Evolutionary conservation across 2,329 filamentous ascomycete species (phyloP), one percentile per base, ranked within the genome.

Genomic region (Epichloe uncinata): DNA sequence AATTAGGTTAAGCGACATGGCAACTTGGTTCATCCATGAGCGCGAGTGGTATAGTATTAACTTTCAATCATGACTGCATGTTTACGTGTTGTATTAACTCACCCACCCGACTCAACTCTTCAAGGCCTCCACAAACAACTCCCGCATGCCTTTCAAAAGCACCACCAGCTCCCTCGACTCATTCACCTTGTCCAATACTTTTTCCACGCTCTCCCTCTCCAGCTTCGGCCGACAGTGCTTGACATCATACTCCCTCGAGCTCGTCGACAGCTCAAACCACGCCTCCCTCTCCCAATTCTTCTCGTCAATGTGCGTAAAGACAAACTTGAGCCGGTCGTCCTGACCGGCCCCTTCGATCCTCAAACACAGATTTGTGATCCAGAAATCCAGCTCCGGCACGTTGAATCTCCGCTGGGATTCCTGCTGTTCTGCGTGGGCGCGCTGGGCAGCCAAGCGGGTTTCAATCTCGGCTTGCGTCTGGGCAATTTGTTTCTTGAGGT

Each of bases 351-450:
- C 91, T 63, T 97, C 91, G 61, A 98, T 94, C 53, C 85, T 75
- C 63, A 97, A 67, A 52, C 91, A 90, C 52, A 98, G 72, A 63
- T 91, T 93, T 49, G 84, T 85, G 64, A 95, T 86, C 93, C 93
- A 98, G 64, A 97, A 97, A 57, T 90, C 86, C 43, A 98, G 75
- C 70, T 98, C 93, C 0, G 93, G 93, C 42, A 87, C 79, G 67
- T 98, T 97, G 67, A 91, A 86, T 35, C 88, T 80, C 49, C 85
- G 80, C 69, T 97, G 91, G 2, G 84, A 78, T 59, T 94, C 87
- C 37, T 95, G 73, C 58, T 87, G 82, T 54, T 79, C 77, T 45
- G 85, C 81, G 63, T 87, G 81, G 54, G 79, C 78, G 47, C 81
- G 74, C 67, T 89, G 85, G 12, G 84, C 82, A n/a, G 83, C 82